These are phyloP conservation scores for Rhizophagus prolifer DNA, from an alignment of 192 early-diverging fungal species.

Conservation along the genomic window DNA sequence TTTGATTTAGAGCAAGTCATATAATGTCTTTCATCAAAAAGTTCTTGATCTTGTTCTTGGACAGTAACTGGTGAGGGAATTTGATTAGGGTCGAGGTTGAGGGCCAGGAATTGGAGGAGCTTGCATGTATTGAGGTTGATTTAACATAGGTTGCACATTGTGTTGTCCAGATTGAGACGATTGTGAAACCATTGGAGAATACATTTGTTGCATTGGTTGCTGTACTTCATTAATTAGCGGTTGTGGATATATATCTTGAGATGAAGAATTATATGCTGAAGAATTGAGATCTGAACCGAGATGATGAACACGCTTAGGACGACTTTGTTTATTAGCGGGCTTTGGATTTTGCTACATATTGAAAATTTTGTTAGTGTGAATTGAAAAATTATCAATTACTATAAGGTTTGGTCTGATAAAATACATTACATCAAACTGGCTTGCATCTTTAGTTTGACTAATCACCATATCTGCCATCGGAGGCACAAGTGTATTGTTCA, in stretches of 20 bases:
- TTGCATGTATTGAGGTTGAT: slow-evolving; percentile 39
- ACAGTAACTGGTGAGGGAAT: slow-evolving; percentile 88
- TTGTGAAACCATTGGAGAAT: slow-evolving; percentile 35
- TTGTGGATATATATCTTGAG: neutral
- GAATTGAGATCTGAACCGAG: slow-evolving; percentile 12
- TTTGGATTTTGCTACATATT: neutral
- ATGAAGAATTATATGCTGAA: neutral
- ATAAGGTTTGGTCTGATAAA: neutral
- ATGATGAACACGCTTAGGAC: slow-evolving; percentile 12
- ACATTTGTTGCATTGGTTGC: neutral
- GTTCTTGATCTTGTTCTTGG: slow-evolving; percentile 77
- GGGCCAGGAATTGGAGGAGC: slow-evolving; percentile 24
- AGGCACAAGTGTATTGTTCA: slow-evolving; percentile 10
- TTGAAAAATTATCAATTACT: neutral
- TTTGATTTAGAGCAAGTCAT: slow-evolving; percentile 64
- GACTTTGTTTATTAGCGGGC: neutral
- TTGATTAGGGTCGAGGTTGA: slow-evolving; percentile 78
- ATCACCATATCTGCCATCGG: slow-evolving; percentile 27
- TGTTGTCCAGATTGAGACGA: slow-evolving; percentile 31
- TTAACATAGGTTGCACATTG: slow-evolving; percentile 28
- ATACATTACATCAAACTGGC: slow-evolving; percentile 18
- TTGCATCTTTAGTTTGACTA: neutral
- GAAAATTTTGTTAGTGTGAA: neutral
- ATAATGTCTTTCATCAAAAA: slow-evolving; percentile 67
- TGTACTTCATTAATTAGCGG: slow-evolving; percentile 18